These are phyloP conservation scores for Xylaria sp. DNA, from an alignment of 2,329 filamentous ascomycete genomes.

Conservation along the genomic window DNA sequence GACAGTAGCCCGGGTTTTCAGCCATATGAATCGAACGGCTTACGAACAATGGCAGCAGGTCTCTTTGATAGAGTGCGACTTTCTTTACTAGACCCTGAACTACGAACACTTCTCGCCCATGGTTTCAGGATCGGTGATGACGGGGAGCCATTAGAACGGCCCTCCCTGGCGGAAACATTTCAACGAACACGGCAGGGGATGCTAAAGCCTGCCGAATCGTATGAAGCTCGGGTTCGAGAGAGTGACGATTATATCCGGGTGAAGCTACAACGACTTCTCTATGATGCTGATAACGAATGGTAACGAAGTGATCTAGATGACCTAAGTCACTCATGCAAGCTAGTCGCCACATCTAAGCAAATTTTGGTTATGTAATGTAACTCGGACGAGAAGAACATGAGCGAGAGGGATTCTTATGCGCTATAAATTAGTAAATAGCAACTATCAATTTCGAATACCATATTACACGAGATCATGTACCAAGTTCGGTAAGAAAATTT, in stretches of 20 bases:
- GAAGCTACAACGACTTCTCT: not conserved
- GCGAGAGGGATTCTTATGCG: too few species aligned
- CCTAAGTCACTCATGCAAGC: not conserved
- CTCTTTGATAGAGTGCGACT: not conserved
- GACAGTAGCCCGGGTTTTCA: not conserved
- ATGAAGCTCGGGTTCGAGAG: not conserved
- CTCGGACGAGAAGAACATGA: not conserved
- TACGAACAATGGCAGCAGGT: slow-evolving; percentile 11
- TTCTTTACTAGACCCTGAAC: slow-evolving; percentile 12
- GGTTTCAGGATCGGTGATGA: not conserved
- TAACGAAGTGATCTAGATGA: not conserved
- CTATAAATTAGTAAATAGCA: too few species aligned
- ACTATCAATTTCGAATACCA: too few species aligned
- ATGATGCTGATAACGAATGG: slow-evolving; percentile 10
- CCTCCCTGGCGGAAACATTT: slow-evolving; percentile 8
- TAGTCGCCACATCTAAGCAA: not conserved
- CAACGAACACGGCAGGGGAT: slow-evolving; percentile 2
- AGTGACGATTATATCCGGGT: slow-evolving; percentile 3
- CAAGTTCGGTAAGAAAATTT: too few species aligned
- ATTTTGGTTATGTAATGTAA: not conserved
- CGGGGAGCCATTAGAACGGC: not conserved
- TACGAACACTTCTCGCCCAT: slow-evolving; percentile 13
- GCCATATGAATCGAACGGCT: not conserved
- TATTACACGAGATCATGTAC: too few species aligned
- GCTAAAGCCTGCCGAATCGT: slow-evolving; percentile 6